Evolutionary conservation across 805 yeast genomes (phyloP).

Genomic region (Lachancea thermotolerans): DNA sequence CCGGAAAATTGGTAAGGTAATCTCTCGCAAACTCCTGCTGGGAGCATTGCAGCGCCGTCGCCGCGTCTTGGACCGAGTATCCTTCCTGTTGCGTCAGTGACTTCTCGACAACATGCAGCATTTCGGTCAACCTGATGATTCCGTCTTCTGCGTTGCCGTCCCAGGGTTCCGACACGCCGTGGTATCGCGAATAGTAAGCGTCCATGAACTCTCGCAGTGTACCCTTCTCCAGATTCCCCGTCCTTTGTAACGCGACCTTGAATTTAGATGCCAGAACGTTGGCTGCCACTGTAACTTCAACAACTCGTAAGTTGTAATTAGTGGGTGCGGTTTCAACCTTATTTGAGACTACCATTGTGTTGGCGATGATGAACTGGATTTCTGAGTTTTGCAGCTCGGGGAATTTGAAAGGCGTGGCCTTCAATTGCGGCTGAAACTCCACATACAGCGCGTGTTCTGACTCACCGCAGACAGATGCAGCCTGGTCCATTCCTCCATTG

Average conservation of each 20-base stretch:
- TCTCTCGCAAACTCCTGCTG: constrained; percentile 37
- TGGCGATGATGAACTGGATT: constrained; percentile 53
- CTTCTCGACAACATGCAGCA: constrained; percentile 41
- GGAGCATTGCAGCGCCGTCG: constrained; percentile 37
- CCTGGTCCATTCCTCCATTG: constrained; percentile 77
- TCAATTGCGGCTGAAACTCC: constrained; percentile 52
- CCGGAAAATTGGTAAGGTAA: constrained; percentile 50
- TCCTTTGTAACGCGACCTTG: constrained; percentile 37
- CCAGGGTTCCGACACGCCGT: constrained; percentile 33
- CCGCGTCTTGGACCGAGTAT: constrained; percentile 43
- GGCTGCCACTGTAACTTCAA: constrained; percentile 65
- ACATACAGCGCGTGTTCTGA: constrained; percentile 50
- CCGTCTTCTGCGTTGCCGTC: constrained; percentile 42
- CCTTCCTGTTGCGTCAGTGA: constrained; percentile 40
- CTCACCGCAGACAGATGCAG: constrained; percentile 63
- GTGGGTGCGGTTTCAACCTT: constrained; percentile 65
- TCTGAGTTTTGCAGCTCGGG: constrained; percentile 40
- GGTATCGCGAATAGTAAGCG: constrained; percentile 34
- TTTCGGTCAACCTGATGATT: constrained; percentile 33
- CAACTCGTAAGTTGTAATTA: constrained; percentile 65
- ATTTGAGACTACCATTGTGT: constrained; percentile 55
- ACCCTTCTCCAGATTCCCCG: constrained; percentile 49
- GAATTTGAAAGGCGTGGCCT: constrained; percentile 47
- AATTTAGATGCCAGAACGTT: constrained; percentile 46
- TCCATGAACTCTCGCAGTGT: constrained; percentile 62